phyloP scores from a whole-genome alignment of 1,139 yeast genomes.

The Yamadazyma blattariae region DNA sequence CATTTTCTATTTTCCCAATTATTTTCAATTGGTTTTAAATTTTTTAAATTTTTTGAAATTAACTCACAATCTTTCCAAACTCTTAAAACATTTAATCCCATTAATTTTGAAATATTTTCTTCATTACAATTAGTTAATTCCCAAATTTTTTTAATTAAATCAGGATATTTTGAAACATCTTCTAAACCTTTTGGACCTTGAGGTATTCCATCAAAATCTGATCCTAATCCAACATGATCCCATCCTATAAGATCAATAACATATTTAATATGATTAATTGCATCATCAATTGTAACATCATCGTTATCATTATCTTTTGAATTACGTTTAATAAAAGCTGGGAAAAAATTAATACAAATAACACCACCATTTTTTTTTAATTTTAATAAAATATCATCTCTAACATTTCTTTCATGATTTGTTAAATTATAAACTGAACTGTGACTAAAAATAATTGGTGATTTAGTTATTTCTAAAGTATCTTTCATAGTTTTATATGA shows the following conservation, averaged over 20 bases:
- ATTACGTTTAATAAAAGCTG: constrained; percentile 32
- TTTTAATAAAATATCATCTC: constrained; percentile 41
- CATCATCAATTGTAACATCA: constrained; percentile 42
- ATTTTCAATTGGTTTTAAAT: constrained; percentile 28
- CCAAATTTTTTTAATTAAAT: constrained; percentile 40
- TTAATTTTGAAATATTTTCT: constrained; percentile 37
- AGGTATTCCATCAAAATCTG: constrained; percentile 54
- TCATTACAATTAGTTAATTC: constrained; percentile 35
- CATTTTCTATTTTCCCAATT: constrained; percentile 43
- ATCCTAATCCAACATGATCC: constrained; percentile 55
- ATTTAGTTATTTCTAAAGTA: constrained; percentile 34
- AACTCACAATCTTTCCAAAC: constrained; percentile 48
- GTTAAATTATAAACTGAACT: constrained; percentile 42
- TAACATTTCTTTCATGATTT: constrained; percentile 45
- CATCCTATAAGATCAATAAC: constrained; percentile 46
- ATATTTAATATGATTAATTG: constrained; percentile 44
- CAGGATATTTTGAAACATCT: constrained; percentile 54
- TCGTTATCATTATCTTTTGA: constrained; percentile 17
- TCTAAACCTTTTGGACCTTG: constrained; percentile 48
- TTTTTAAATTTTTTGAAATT: constrained; percentile 22
- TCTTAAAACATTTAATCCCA: constrained; percentile 48
- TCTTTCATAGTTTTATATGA: constrained; percentile 50
- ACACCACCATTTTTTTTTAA: constrained; percentile 48
- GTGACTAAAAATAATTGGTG: constrained; percentile 53
- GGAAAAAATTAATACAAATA: constrained; percentile 46